These are phyloP conservation scores for Zymoseptoria brevis DNA, from an alignment of 2,329 filamentous ascomycete species.

Conservation along the genomic window DNA sequence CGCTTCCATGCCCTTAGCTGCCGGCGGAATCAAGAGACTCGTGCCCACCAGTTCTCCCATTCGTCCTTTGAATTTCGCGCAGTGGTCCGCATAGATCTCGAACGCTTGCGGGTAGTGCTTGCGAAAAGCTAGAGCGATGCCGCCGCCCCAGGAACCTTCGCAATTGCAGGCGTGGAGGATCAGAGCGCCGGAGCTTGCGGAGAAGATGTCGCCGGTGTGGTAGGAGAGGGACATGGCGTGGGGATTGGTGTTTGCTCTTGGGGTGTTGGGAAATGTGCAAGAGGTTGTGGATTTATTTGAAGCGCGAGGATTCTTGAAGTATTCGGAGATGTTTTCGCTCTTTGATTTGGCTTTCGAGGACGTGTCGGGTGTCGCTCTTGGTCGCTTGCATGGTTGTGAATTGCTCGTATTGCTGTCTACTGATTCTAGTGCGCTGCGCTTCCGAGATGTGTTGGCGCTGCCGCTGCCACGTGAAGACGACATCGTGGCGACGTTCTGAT, in stretches of 20 bases:
- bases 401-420: background rate
- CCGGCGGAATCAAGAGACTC: constrained; percentile 47
- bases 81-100: constrained; percentile 42
- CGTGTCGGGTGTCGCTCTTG: background rate
- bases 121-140: constrained; percentile 49
- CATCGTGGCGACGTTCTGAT: background rate
- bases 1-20: constrained; percentile 22
- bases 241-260: background rate
- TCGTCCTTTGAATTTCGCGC: constrained; percentile 29
- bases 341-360: background rate
- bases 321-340: background rate
- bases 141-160: constrained; percentile 49
- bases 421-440: background rate
- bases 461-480: background rate
- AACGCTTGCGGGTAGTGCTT: constrained; percentile 45
- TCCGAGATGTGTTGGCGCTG: background rate
- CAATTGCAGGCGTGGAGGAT: constrained; percentile 56
- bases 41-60: constrained; percentile 35
- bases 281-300: background rate
- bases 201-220: constrained; percentile 44
- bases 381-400: background rate
- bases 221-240: constrained; percentile 8
- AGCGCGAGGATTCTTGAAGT: background rate
- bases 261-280: background rate
- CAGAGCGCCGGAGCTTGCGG: constrained; percentile 42